Percentiles rank a stretch among this genome's conserved stretches.
These are phyloP conservation scores for Eucalyptus marginata DNA, from an alignment of 345 rosid genomes.

Conservation along the genomic window DNA sequence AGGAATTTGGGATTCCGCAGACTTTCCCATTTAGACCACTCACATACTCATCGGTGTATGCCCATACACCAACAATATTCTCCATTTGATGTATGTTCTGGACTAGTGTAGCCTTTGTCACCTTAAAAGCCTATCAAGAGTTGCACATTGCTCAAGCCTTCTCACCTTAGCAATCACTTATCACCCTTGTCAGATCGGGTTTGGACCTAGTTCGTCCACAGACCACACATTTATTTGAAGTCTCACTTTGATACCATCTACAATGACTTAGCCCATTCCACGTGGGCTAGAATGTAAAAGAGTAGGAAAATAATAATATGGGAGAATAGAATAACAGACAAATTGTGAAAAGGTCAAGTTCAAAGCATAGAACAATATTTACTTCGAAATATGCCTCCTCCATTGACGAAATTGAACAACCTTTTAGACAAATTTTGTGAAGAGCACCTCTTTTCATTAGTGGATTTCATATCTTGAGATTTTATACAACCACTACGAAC, in stretches of 20 bases:
- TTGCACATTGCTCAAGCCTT: not conserved
- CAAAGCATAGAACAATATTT: not conserved
- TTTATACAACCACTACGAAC: rapidly evolving
- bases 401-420: not conserved
- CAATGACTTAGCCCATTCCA: not conserved
- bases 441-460: not conserved
- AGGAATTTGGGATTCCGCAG: not conserved
- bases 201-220: not conserved
- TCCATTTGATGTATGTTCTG: not conserved
- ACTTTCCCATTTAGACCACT: not conserved
- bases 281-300: not conserved
- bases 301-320: not conserved
- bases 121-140: not conserved
- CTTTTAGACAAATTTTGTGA: not conserved
- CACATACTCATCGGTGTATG: not conserved
- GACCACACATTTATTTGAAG: not conserved
- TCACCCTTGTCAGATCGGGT: not conserved
- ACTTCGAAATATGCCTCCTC: not conserved
- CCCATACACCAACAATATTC: not conserved
- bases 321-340: not conserved
- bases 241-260: not conserved
- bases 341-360: not conserved
- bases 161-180: not conserved
- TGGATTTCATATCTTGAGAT: not conserved
- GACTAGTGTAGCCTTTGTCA: not conserved